Percentiles rank a stretch among this genome's conserved stretches.
phyloP scores from a whole-genome alignment of 306 rosid genomes.

The Quercus engelmannii region DNA sequence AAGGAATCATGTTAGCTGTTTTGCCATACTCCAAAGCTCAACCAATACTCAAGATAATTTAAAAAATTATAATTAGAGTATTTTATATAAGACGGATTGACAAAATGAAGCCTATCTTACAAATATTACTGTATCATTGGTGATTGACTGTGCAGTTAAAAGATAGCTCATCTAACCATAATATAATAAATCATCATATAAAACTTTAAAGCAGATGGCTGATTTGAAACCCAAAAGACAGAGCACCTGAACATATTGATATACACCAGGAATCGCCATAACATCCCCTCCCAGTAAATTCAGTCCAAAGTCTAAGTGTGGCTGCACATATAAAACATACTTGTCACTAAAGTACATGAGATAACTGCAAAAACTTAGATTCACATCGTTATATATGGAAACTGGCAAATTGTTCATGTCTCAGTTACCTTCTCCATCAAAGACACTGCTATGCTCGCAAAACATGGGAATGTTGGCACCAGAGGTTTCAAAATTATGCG shows the following conservation, averaged over 20 bases:
- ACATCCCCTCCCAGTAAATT: slow-evolving; percentile 27
- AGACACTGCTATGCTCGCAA: slow-evolving; percentile 21
- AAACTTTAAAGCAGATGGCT: neutral
- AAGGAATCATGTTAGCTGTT: neutral
- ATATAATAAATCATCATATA: neutral
- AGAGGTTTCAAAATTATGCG: slow-evolving; percentile 29
- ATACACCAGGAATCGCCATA: slow-evolving; percentile 32
- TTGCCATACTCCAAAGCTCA: slow-evolving; percentile 1
- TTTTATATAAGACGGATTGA: neutral
- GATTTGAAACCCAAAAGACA: neutral
- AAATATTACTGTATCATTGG: neutral
- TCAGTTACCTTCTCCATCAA: slow-evolving; percentile 33
- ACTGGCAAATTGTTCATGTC: neutral
- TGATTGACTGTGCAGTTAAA: neutral
- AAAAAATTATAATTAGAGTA: neutral
- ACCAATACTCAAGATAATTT: slow-evolving; percentile 1
- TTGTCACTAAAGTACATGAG: neutral
- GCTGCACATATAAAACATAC: slow-evolving; percentile 13
- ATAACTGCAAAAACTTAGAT: neutral
- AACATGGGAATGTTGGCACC: slow-evolving; percentile 35
- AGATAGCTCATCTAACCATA: neutral
- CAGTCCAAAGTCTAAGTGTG: slow-evolving; percentile 33
- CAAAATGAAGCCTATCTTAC: neutral
- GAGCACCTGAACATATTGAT: slow-evolving; percentile 24
- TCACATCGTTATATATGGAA: neutral